Evolutionary conservation across 495 filamentous ascomycete genomes (phyloP).

Genomic region (Articulospora tetracladia): DNA sequence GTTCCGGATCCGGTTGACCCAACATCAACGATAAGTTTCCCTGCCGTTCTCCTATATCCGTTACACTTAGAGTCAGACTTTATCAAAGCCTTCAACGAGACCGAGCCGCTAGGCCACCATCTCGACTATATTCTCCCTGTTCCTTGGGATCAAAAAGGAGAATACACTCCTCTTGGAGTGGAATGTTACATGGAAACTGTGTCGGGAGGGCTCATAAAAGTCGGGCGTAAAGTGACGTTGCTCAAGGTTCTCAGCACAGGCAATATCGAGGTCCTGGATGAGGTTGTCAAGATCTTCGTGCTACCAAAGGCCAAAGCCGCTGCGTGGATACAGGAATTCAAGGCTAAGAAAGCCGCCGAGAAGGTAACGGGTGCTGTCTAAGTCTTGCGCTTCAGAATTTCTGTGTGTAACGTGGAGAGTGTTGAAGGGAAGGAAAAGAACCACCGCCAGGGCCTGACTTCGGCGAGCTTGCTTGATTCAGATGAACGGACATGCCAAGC

Average conservation of each 20-base stretch:
- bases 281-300: constrained; percentile 74
- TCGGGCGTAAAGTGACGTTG: constrained; percentile 78
- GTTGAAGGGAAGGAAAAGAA: too few relatives aligned
- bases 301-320: constrained; percentile 64
- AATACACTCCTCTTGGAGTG: constrained; percentile 62
- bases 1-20: constrained; percentile 70
- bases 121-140: constrained; percentile 73
- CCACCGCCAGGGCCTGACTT: not conserved
- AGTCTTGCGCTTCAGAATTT: too few relatives aligned
- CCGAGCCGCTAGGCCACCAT: constrained; percentile 63
- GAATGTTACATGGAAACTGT: constrained; percentile 88
- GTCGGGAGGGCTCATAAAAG: constrained; percentile 77
- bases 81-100: constrained; percentile 79
- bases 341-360: constrained; percentile 55
- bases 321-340: constrained; percentile 81
- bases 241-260: constrained; percentile 68
- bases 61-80: constrained; percentile 76
- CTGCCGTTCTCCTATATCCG: constrained; percentile 80
- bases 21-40: constrained; percentile 66
- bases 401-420: too few relatives aligned
- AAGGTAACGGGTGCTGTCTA: constrained; percentile 7
- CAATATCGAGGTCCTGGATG: constrained; percentile 86
- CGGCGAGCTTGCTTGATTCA: not conserved
- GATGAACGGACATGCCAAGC: not conserved
- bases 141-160: constrained; percentile 75